phyloP scores from a whole-genome alignment of 805 yeast genomes.

The Myxozyma neotropica region DNA sequence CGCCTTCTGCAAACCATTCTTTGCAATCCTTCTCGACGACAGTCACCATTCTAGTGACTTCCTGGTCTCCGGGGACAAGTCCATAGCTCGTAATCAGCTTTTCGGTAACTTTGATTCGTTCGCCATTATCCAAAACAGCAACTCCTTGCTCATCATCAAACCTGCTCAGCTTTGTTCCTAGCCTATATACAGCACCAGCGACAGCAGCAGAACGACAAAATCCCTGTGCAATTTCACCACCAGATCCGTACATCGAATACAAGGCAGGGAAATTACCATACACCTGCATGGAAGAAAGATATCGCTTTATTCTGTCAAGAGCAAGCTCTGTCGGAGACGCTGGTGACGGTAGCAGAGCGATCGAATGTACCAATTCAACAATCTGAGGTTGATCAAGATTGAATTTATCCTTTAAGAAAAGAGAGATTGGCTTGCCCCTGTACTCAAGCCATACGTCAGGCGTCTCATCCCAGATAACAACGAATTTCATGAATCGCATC shows the following conservation, averaged over 20 bases:
- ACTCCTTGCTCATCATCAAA: slow-evolving; percentile 68
- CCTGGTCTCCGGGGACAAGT: slow-evolving; percentile 46
- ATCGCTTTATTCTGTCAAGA: slow-evolving; percentile 77
- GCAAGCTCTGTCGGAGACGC: slow-evolving; percentile 72
- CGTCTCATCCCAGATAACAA: slow-evolving; percentile 66
- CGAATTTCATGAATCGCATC: slow-evolving; percentile 91
- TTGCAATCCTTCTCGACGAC: slow-evolving; percentile 83
- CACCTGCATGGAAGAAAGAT: slow-evolving; percentile 79
- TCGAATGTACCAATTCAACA: slow-evolving; percentile 80
- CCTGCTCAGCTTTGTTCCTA: slow-evolving; percentile 64
- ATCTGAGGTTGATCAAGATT: slow-evolving; percentile 73
- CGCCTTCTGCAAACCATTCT: slow-evolving; percentile 89
- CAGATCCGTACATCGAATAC: slow-evolving; percentile 91
- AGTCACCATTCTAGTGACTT: slow-evolving; percentile 74
- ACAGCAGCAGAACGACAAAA: slow-evolving; percentile 98
- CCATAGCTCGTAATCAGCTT: slow-evolving; percentile 63
- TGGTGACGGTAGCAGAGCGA: slow-evolving; percentile 72
- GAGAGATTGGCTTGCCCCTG: slow-evolving; percentile 57
- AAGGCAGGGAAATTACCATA: slow-evolving; percentile 94
- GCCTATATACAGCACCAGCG: slow-evolving; percentile 91
- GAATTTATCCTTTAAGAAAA: slow-evolving; percentile 66
- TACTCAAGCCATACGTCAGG: slow-evolving; percentile 60
- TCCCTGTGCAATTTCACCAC: slow-evolving; percentile 95
- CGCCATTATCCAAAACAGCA: slow-evolving; percentile 66
- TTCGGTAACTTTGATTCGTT: slow-evolving; percentile 73